Evolutionary conservation across 2,329 filamentous ascomycete species (phyloP).

Genomic region (Shiraia sp.): DNA sequence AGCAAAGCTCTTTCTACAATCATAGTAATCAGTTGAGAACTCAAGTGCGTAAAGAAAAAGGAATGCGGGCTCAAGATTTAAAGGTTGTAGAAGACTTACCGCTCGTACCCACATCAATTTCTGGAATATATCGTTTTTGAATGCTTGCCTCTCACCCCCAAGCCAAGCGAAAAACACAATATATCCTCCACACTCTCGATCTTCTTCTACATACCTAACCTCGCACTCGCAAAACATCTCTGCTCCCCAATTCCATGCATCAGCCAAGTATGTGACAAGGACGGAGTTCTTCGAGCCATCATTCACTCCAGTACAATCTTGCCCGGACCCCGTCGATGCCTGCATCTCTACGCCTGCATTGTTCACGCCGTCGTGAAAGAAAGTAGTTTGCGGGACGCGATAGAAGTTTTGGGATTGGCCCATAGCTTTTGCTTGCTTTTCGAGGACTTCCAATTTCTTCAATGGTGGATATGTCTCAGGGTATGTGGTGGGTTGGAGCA

Average conservation of each 20-base stretch:
- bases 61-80: no score
- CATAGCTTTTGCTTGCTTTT: slow-evolving; percentile 60
- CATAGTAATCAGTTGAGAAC: slow-evolving; percentile 1
- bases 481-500: slow-evolving; percentile 64
- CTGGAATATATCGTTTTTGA: no score
- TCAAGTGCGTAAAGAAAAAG: no score
- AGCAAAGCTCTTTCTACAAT: slow-evolving; percentile 59
- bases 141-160: no score
- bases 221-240: slow-evolving; percentile 73
- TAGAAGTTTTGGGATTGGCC: slow-evolving; percentile 59
- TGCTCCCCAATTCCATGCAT: slow-evolving; percentile 73
- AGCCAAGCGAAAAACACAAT: slow-evolving; percentile 67
- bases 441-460: slow-evolving; percentile 61
- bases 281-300: slow-evolving; percentile 71
- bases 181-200: slow-evolving; percentile 57
- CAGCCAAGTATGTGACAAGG: slow-evolving; percentile 67
- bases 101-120: slow-evolving; percentile 71
- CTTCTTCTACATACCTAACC: slow-evolving; percentile 64
- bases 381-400: slow-evolving; percentile 64
- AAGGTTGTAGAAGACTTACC: slow-evolving; percentile 6
- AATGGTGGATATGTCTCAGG: slow-evolving; percentile 61
- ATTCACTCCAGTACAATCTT: slow-evolving; percentile 67
- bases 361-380: slow-evolving; percentile 65
- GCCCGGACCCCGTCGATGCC: slow-evolving; percentile 62
- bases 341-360: slow-evolving; percentile 67